phyloP scores from a whole-genome alignment of 164 flowering plant genomes.

The Brasenia schreberi region DNA sequence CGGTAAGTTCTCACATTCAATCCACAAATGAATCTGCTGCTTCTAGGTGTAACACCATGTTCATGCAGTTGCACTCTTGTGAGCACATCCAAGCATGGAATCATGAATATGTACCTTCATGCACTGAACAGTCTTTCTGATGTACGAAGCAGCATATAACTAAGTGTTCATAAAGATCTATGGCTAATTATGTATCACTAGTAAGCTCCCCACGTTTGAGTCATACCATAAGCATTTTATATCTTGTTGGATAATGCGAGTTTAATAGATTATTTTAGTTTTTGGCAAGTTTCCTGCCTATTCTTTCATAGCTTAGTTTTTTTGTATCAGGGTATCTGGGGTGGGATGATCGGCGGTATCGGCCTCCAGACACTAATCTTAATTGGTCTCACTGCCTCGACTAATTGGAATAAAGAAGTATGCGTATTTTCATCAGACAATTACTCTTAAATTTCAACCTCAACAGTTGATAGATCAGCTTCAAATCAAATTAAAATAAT shows the following conservation, averaged over 20 bases:
- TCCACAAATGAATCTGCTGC: no score
- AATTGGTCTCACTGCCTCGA: constrained; percentile 4
- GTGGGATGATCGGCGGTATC: constrained; percentile 8
- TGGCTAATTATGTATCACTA: no score
- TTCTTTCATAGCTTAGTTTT: no score
- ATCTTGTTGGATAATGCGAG: not conserved
- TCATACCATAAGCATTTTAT: not conserved
- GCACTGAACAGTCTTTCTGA: not conserved
- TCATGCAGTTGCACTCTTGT: no score
- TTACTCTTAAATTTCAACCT: not conserved
- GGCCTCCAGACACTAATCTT: constrained; percentile 11
- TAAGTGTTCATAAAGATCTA: no score
- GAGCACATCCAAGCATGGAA: no score
- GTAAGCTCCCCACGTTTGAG: no score
- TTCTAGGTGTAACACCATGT: no score
- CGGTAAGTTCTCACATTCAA: constrained; percentile 4
- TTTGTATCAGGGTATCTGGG: constrained; percentile 13
- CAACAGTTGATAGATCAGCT: no score
- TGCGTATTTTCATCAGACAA: not conserved
- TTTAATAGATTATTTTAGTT: not conserved
- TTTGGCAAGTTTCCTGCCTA: no score
- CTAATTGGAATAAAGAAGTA: constrained; percentile 18
- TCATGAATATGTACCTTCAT: not conserved
- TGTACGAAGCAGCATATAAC: no score
- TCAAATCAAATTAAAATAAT: no score